Base-by-base conservation (phyloP, 805 yeast genomes). In the Metschnikowia gelsemii region DNA sequence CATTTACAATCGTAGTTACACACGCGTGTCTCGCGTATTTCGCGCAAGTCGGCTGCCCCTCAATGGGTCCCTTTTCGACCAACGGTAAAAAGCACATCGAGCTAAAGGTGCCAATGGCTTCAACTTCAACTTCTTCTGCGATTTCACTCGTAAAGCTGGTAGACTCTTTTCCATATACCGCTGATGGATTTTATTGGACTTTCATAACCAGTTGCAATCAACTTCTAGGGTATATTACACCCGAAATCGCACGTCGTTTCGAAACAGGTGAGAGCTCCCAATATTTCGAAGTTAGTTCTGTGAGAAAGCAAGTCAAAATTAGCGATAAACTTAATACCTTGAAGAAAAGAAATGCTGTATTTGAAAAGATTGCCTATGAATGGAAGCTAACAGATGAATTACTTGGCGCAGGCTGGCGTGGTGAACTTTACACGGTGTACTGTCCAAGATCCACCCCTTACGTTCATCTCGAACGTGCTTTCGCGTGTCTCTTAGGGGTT, bases 401-500 rank as follows among this genome's bases (percentile, higher is more conserved):
- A 55, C 76, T 59, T 60, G 68, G 32, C 6, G 64, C 71, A 36
- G 89, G 87, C 0, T 93, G 99, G 99, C 75, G 99, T 58, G 63
- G 84, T 58, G 99, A 93, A 62, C 70, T 78, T 26, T 93, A 88
- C 61, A 72, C 82, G 0, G 79, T 90, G 4, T 87, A 82, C 62
- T 72, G 75, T 41, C 80, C 82, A 0, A 45, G 67, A 0, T 65
- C 68, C 13, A 48, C 42, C 1, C 84, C 84, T 0, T 93, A 91
- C 55, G 63, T 88, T 50, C 64, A 71, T 4, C 62, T 88, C 4
- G 99, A 93, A 60, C 71, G 99, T 30, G 82, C 96, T 0, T 78
- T 87, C 43, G 78, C 95, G 11, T 84, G 87, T 1, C 62, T 88
- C 11, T 57, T 91, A 30, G 99, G 99, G 0, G 84, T 93, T 8